Conservation (phyloP, 202 grass and related monocot species). For the Eragrostis tef region DNA sequence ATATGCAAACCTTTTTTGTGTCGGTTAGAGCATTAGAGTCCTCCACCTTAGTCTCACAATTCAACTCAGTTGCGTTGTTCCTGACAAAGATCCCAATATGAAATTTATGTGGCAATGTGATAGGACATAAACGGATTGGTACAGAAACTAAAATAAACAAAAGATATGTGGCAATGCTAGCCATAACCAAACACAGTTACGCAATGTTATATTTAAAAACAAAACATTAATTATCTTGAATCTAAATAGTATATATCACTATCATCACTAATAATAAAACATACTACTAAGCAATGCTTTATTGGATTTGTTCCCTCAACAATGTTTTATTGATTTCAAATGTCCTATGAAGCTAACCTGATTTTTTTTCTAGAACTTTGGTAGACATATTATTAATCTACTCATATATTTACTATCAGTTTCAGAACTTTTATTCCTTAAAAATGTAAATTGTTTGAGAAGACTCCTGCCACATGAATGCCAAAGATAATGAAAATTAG, state of each 20-base stretch:
- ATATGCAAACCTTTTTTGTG: slow-evolving; percentile 57
- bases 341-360: not conserved
- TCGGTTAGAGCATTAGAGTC: slow-evolving; percentile 42
- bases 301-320: not conserved
- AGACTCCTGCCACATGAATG: not conserved
- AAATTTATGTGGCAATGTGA: slow-evolving; percentile 12
- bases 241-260: not conserved
- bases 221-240: not conserved
- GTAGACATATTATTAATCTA: not conserved
- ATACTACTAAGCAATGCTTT: too few species aligned
- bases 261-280: not conserved
- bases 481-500: not conserved
- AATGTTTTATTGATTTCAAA: not conserved
- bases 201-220: not conserved
- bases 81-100: slow-evolving; percentile 55
- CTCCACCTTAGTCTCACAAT: slow-evolving; percentile 35
- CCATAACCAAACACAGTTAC: not conserved
- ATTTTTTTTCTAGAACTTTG: not conserved
- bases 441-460: not conserved
- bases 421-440: not conserved
- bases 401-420: not conserved
- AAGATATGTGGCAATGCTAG: not conserved
- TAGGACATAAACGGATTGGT: slow-evolving; percentile 22
- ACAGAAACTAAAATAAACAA: not conserved
- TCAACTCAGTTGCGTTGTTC: slow-evolving; percentile 54